A percentile compares a stretch with the other conserved stretches of the same genome.
These are phyloP conservation scores for Claviceps quebecensis DNA, from an alignment of 2,329 filamentous ascomycete species.

Conservation along the genomic window DNA sequence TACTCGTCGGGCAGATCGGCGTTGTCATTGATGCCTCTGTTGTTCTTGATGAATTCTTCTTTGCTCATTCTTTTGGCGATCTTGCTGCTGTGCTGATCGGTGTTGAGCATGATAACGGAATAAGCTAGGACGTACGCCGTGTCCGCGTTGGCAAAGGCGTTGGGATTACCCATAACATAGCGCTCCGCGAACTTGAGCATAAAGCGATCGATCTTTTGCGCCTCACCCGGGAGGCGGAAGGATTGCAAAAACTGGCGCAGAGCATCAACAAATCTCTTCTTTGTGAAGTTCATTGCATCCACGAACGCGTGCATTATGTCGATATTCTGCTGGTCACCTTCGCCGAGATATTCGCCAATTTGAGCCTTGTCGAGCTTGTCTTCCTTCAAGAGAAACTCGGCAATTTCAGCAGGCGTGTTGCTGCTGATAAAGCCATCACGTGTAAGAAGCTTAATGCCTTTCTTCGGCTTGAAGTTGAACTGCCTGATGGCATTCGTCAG, in stretches of 20 bases:
- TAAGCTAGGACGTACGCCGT: constrained; percentile 94
- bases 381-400: constrained; percentile 65
- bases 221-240: constrained; percentile 88
- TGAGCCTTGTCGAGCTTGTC: constrained; percentile 82
- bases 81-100: constrained; percentile 84
- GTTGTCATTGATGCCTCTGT: constrained; percentile 93
- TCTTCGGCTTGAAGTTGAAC: constrained; percentile 97
- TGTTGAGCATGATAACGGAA: constrained; percentile 93
- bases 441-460: constrained; percentile 72
- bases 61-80: constrained; percentile 79
- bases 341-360: constrained; percentile 86
- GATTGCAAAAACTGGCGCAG: constrained; percentile 84
- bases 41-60: constrained; percentile 98
- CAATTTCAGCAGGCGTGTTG: constrained; percentile 67
- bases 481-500: constrained; percentile 75
- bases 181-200: constrained; percentile 98
- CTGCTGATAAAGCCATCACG: constrained; percentile 78
- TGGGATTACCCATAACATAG: constrained; percentile 88
- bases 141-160: constrained; percentile 94
- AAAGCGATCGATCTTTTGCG: constrained; percentile 97
- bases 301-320: constrained; percentile 98
- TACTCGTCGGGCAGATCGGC: constrained; percentile 90
- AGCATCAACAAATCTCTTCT: constrained; percentile 84
- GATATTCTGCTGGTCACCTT: constrained; percentile 85
- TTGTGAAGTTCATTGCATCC: constrained; percentile 84